Conservation (phyloP, 345 rosid genomes). For the Cardamine chenopodiifolia region DNA sequence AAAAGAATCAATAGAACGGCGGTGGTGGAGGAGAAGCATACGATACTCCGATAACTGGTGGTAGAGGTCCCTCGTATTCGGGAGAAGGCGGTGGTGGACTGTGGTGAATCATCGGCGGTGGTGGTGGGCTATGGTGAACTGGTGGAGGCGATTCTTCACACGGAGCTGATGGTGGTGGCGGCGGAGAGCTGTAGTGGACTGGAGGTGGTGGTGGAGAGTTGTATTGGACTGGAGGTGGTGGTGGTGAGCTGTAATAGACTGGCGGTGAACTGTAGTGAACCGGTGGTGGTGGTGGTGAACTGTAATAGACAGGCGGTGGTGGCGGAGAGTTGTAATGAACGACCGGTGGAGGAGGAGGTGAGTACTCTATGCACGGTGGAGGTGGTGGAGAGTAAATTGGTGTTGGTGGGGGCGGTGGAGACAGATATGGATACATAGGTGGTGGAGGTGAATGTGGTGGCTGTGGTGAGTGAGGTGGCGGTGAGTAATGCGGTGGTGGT, state of each 20-base stretch:
- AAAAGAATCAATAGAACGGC: slow-evolving; percentile 88
- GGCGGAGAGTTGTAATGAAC: slow-evolving; percentile 40
- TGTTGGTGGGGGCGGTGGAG: slow-evolving; percentile 47
- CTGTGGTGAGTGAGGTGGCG: slow-evolving; percentile 23
- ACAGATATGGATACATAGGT: slow-evolving; percentile 30
- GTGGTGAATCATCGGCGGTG: slow-evolving; percentile 35
- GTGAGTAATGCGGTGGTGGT: slow-evolving; percentile 32
- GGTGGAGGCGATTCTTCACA: slow-evolving; percentile 25
- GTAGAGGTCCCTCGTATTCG: slow-evolving; percentile 77
- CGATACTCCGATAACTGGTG: slow-evolving; percentile 71
- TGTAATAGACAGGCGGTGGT: slow-evolving; percentile 43
- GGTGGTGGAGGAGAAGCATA: slow-evolving; percentile 98
- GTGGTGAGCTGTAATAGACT: slow-evolving; percentile 33
- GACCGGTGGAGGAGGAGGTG: slow-evolving; percentile 59
- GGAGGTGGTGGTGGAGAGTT: slow-evolving; percentile 48
- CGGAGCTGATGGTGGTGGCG: slow-evolving; percentile 27
- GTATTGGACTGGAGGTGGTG: slow-evolving; percentile 39
- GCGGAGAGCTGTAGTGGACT: slow-evolving; percentile 39
- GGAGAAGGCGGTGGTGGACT: slow-evolving; percentile 67
- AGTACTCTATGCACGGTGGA: slow-evolving; percentile 51
- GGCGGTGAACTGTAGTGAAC: neutral
- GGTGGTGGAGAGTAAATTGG: slow-evolving; percentile 53
- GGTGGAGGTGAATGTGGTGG: slow-evolving; percentile 53
- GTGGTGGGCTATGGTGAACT: slow-evolving; percentile 41
- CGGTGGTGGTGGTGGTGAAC: slow-evolving; percentile 46